Base-by-base conservation (phyloP, 1,284 basidiomycete species). In the Ustilago crameri region DNA sequence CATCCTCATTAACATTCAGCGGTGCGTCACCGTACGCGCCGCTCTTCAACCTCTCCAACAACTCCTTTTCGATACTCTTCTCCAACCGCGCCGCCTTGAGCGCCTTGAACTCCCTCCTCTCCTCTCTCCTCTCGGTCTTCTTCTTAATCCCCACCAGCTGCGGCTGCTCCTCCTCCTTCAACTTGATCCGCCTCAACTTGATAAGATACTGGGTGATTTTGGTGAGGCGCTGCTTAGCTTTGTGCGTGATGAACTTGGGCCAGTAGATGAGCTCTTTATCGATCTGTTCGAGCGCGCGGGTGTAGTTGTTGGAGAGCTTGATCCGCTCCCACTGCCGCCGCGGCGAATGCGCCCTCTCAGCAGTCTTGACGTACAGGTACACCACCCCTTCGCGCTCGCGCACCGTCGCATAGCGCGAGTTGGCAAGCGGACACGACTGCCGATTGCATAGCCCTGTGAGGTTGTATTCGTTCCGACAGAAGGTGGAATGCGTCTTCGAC, bases 201-300 rank as follows among this genome's bases (percentile, higher is more conserved):
- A 98, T 98, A 68, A 98, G 88, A 82, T 98, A 98, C 84, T 99
- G 96, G 0, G 95, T 98, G 78, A 99, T 98, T 86, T 98, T 98
- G 17, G 96, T 99, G 37, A 97, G 88, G 50, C 96, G 89, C 85
- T 99, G 96, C 87, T 98, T 99, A 87, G 95, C 97, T 86, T 98
- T 98, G 87, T 98, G 96, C 60, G 93, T 92, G 55, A 90, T 90
- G 84, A 96, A 98, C 78, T 94, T 95, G 10, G 95, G 95, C 96
- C 96, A 98, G 84, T 98, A 94, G 44, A 94, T 88, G 71, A 98
- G 88, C 82, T 98, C 93, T 68, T 89, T 89, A 87, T 98, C 96
- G 53, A 83, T 80, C 59, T 81, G 79, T 51, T 95, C 93, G 48
- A 99, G 86, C 3, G 96, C 95, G 84, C 93, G 93, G 40, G 91